phyloP scores from a whole-genome alignment of 2,329 filamentous ascomycete species.

The Monilinia polystroma region DNA sequence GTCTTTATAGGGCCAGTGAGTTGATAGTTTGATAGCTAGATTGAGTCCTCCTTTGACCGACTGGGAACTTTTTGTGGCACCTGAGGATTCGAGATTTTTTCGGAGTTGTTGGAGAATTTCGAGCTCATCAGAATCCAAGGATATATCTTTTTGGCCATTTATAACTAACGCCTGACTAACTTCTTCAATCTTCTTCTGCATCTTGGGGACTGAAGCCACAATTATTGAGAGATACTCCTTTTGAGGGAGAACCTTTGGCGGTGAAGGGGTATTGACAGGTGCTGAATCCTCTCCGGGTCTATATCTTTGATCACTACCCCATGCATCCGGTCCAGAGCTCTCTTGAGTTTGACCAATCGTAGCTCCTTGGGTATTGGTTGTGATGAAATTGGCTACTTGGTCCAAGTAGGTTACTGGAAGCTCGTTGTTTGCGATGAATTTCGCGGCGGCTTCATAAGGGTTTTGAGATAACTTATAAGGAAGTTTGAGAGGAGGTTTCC shows the following conservation, averaged over 20 bases:
- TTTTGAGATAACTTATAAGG: conserved; percentile 92
- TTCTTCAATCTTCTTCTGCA: conserved; percentile 73
- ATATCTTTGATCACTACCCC: conserved; percentile 76
- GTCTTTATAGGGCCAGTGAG: conserved; percentile 75
- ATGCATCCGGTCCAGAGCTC: conserved; percentile 58
- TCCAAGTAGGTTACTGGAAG: conserved; percentile 85
- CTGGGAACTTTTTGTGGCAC: conserved; percentile 42
- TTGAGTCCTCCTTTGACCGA: conserved; percentile 56
- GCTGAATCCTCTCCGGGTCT: conserved; percentile 64
- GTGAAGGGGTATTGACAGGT: conserved; percentile 40
- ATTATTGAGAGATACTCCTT: conserved; percentile 76
- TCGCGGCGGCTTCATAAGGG: conserved; percentile 85
- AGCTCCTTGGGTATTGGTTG: conserved; percentile 82
- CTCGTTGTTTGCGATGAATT: conserved; percentile 87
- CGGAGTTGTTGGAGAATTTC: conserved; percentile 60
- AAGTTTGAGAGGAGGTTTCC: conserved; percentile 88
- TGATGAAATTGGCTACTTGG: conserved; percentile 89
- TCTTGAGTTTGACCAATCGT: conserved; percentile 66
- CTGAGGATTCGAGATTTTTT: conserved; percentile 58
- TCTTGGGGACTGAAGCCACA: conserved; percentile 66
- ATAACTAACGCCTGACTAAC: conserved; percentile 72
- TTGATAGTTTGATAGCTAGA: conserved; percentile 69
- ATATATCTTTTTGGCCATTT: conserved; percentile 68
- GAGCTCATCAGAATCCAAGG: conserved; percentile 71
- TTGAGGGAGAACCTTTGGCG: conserved; percentile 68